Evolutionary conservation across 1,284 basidiomycete species (phyloP).

Genomic region (Amylostereum chailletii): DNA sequence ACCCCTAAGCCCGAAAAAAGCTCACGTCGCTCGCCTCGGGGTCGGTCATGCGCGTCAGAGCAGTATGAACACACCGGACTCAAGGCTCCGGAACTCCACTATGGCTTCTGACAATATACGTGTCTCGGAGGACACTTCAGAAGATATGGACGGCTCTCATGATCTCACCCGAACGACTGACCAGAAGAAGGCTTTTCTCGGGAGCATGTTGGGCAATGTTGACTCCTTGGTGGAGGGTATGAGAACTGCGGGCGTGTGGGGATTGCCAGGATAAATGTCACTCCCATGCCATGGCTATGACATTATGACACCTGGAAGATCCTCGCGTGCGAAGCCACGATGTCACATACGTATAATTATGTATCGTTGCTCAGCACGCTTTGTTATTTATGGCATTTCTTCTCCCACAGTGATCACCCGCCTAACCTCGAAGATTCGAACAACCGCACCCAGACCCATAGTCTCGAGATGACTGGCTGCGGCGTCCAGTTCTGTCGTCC

Average conservation of each 20-base stretch:
- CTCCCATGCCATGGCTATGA: too few relatives aligned
- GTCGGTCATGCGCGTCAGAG: constrained; percentile 19
- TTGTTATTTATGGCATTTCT: too few relatives aligned
- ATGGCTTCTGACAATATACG: constrained; percentile 2
- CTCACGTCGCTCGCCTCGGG: constrained; percentile 24
- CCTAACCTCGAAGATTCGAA: too few relatives aligned
- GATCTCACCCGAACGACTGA: constrained; percentile 49
- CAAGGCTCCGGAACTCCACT: constrained; percentile 1
- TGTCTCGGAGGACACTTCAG: constrained; percentile 8
- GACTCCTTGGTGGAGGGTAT: constrained; percentile 82
- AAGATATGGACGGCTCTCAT: constrained; percentile 10
- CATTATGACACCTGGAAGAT: too few relatives aligned
- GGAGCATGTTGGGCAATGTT: constrained; percentile 79
- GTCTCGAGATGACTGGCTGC: too few relatives aligned
- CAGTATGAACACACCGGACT: constrained; percentile 5
- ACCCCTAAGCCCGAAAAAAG: constrained; percentile 60
- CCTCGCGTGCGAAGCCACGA: too few relatives aligned
- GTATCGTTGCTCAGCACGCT: too few relatives aligned
- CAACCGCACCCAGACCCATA: too few relatives aligned
- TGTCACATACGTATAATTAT: too few relatives aligned
- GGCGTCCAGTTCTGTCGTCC: too few relatives aligned
- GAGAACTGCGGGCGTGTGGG: constrained; percentile 78
- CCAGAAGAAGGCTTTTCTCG: constrained; percentile 78
- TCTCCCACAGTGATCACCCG: too few relatives aligned
- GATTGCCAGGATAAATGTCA: constrained; percentile 22